phyloP scores from a whole-genome alignment of 2,329 filamentous ascomycete species.

The Trichoderma citrinoviride region DNA sequence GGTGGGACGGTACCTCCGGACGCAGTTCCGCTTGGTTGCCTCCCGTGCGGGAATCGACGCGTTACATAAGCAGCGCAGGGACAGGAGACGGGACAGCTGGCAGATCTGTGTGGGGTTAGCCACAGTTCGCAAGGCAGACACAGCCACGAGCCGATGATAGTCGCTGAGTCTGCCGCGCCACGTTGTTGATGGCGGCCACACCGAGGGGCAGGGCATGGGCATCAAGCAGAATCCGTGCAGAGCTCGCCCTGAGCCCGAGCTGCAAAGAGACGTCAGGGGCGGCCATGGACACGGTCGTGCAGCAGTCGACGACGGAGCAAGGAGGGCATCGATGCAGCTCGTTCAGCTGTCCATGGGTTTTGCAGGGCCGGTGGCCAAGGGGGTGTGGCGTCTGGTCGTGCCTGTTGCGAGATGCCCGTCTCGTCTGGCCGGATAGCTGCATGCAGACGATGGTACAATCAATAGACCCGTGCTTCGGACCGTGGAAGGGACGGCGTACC shows the following conservation, averaged over 20 bases:
- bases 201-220: slow-evolving; percentile 15
- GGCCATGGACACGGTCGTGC: neutral
- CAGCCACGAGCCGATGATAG: slow-evolving; percentile 1
- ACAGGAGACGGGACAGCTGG: neutral
- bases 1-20: slow-evolving; percentile 9
- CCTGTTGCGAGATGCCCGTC: neutral
- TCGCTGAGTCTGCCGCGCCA: slow-evolving; percentile 15
- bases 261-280: slow-evolving; percentile 17
- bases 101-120: slow-evolving; percentile 19
- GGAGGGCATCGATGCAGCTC: slow-evolving; percentile 3
- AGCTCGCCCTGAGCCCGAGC: slow-evolving; percentile 1
- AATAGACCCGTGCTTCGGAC: neutral
- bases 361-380: neutral
- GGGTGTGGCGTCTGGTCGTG: neutral
- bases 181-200: slow-evolving; percentile 14
- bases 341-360: slow-evolving; percentile 18
- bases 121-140: slow-evolving; percentile 20
- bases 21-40: slow-evolving; percentile 9
- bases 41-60: slow-evolving; percentile 10
- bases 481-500: neutral
- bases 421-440: slow-evolving; percentile 3
- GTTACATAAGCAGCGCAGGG: slow-evolving; percentile 3
- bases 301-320: neutral
- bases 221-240: neutral
- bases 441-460: slow-evolving; percentile 1